Conservation (phyloP, 768 basidiomycete genomes). For the Rhodosporidiobolus sp. region DNA sequence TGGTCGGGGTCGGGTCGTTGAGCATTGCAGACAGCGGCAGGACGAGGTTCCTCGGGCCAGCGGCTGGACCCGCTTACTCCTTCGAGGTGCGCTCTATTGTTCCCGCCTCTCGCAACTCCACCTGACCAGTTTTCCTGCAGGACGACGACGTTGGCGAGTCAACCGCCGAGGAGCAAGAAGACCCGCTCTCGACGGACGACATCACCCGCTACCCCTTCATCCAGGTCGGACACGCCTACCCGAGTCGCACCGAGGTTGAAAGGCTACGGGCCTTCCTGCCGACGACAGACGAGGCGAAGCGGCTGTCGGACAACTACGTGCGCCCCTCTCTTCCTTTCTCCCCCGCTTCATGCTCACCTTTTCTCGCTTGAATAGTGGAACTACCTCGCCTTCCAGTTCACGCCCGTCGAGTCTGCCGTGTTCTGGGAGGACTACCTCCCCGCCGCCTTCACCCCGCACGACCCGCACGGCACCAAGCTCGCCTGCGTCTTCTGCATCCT, state of each 20-base stretch:
- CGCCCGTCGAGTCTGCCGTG: background rate
- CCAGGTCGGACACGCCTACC: constrained; percentile 2
- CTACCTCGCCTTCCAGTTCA: constrained; percentile 31
- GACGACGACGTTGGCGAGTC: background rate
- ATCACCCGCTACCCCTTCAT: constrained; percentile 14
- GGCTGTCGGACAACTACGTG: constrained; percentile 20
- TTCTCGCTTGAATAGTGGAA: background rate
- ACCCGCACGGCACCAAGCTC: constrained; percentile 54
- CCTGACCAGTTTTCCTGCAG: no score
- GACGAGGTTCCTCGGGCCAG: constrained; percentile 22
- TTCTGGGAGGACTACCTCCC: constrained; percentile 21
- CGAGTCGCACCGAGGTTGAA: constrained; percentile 20
- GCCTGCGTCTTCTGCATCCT: constrained; percentile 66
- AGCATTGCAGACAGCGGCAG: constrained; percentile 13
- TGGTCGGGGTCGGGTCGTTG: constrained; percentile 26
- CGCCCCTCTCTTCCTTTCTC: background rate
- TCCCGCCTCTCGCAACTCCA: background rate
- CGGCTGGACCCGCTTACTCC: constrained; percentile 16
- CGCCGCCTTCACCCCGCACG: background rate
- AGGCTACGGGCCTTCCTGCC: constrained; percentile 15
- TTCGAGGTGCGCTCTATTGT: constrained; percentile 9
- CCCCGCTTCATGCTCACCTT: background rate
- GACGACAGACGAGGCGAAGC: background rate
- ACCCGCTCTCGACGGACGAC: background rate
- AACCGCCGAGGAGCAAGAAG: background rate